Base-by-base conservation (phyloP, 331 rosid genomes). In the Phaseolus coccineus region DNA sequence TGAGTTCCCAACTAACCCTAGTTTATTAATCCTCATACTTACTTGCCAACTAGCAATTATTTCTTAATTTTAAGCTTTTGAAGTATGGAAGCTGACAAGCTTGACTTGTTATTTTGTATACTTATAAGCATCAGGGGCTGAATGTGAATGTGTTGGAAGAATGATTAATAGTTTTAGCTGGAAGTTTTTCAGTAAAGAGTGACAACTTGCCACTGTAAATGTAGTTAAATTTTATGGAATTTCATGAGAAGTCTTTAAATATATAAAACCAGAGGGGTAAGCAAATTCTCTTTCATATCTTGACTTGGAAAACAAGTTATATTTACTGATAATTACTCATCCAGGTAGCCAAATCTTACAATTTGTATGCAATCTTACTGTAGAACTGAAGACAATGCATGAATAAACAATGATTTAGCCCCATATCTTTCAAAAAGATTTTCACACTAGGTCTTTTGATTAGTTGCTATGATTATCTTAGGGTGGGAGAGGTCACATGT, bases 401-500 rank as follows among this genome's bases (percentile, higher is more conserved):
- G 57, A 8, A 27, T 28, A 22, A 76, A 50, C 6, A 22, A 67
- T 39, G 12, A 27, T 9, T 15, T 64, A 4, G 12, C 47, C n/a
- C 2, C 16, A 0, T 0, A 1, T 19, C 1, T 6, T 12, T 24
- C 35, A 30, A 59, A 9, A 27, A 25, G 25, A 55, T 24, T 27
- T 25, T 2, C 64, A 25, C 12, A 25, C 25, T 57, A 25, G 13
- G 33, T 2, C 25, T 50, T 16, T 16, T 50, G 56, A 19, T 50
- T 9, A 82, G 88, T 86, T 86, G 91, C 22, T 85, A 88, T 87
- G 93, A 90, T 89, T 88, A 37, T 39, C 44, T 39, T 39, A 39
- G 44, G 10, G 44, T 6, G 44, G 6, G 10, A 40, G 46, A 40
- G 46, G 46, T 8, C 11, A 7, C 46, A 40, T 1, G 9, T 40